These are phyloP conservation scores for Thelonectria discophora DNA, from an alignment of 2,329 filamentous ascomycete species.

Conservation along the genomic window DNA sequence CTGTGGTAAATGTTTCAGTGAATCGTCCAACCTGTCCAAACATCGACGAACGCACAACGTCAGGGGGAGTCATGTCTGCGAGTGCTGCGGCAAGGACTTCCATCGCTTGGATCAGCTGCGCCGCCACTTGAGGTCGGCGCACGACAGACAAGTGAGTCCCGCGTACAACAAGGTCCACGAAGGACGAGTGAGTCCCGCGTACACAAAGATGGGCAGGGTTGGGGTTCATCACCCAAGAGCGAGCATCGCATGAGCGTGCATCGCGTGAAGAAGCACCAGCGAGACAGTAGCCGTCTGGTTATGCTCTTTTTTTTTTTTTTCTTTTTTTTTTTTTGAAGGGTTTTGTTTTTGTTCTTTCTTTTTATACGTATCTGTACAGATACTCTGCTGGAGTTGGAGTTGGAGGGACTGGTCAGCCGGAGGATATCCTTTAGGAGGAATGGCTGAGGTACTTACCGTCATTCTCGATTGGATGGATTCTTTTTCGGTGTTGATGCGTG, in stretches of 20 bases:
- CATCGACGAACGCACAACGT: slow-evolving; percentile 69
- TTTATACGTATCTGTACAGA: no score
- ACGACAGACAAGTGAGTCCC: no score
- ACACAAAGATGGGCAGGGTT: no score
- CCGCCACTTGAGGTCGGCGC: slow-evolving; percentile 57
- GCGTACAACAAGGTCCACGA: no score
- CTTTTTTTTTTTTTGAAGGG: no score
- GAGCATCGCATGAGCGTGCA: not conserved
- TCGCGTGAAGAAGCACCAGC: not conserved
- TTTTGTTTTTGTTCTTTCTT: not conserved
- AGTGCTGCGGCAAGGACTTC: slow-evolving; percentile 65
- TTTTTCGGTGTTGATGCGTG: no score
- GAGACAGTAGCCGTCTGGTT: no score
- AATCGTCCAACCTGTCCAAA: slow-evolving; percentile 73
- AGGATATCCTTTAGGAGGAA: no score
- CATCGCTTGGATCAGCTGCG: slow-evolving; percentile 68
- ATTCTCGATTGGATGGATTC: no score
- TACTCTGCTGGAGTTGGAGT: not conserved
- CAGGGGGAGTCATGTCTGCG: slow-evolving; percentile 61
- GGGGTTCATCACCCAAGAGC: no score
- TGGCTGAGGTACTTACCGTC: no score
- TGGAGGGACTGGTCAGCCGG: not conserved
- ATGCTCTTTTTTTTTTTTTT: not conserved
- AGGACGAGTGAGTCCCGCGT: no score
- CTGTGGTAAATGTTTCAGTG: slow-evolving; percentile 68